Evolutionary conservation across 805 yeast species (phyloP).

Genomic region (Kuraishia borneana): DNA sequence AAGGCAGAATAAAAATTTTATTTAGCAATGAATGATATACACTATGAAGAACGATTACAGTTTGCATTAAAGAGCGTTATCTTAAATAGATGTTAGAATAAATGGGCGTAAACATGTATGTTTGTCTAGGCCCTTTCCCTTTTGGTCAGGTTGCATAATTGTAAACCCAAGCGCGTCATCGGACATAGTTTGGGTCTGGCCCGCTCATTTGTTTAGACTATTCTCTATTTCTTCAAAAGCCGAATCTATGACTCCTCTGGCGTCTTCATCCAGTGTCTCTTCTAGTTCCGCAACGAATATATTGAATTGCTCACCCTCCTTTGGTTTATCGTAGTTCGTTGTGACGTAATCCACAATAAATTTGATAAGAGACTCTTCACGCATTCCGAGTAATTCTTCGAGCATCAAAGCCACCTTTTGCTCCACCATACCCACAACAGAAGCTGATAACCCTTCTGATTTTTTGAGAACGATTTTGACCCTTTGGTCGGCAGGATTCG

Average conservation of each 20-base stretch:
- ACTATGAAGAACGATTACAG: too few relatives aligned
- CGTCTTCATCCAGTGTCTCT: constrained; percentile 38
- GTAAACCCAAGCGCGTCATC: background rate
- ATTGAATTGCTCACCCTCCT: constrained; percentile 17
- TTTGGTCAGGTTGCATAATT: background rate
- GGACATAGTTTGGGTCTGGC: too few relatives aligned
- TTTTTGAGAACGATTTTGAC: constrained; percentile 12
- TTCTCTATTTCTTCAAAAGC: constrained; percentile 4
- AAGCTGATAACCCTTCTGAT: constrained; percentile 5
- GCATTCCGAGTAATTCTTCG: constrained; percentile 41
- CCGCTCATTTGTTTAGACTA: background rate
- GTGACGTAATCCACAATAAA: constrained; percentile 29
- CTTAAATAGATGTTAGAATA: too few relatives aligned
- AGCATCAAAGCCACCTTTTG: constrained; percentile 28
- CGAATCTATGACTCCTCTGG: constrained; percentile 13
- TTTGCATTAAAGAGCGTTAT: too few relatives aligned
- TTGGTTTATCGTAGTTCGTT: constrained; percentile 18
- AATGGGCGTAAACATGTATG: too few relatives aligned
- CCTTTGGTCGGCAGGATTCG: constrained; percentile 6
- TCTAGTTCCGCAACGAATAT: constrained; percentile 31
- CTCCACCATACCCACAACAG: constrained; percentile 15
- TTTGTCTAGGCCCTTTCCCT: background rate
- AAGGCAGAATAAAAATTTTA: too few relatives aligned
- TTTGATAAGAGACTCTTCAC: constrained; percentile 37
- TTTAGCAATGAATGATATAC: too few relatives aligned